A percentile compares a stretch with the other conserved stretches of the same genome.
These are phyloP conservation scores for Chaetomium olivaceum DNA, from an alignment of 2,329 filamentous ascomycete species.

Conservation along the genomic window DNA sequence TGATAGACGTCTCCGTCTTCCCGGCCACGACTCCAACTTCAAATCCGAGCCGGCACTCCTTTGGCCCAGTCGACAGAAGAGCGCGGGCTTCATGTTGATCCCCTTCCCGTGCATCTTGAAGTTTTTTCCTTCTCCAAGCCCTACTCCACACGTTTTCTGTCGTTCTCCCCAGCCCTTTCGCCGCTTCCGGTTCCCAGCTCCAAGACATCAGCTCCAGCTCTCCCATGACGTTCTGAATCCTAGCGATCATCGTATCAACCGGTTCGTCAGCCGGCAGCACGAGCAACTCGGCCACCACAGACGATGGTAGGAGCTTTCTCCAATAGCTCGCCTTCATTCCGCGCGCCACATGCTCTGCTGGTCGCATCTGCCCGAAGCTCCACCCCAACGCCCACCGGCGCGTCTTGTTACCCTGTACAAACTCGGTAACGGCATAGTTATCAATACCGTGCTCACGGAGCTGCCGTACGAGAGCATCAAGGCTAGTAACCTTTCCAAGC, in stretches of 20 bases:
- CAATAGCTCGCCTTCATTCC: conserved; percentile 44
- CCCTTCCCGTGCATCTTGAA: conserved; percentile 37
- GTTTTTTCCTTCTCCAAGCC: conserved; percentile 65
- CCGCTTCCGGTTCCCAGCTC: conserved; percentile 58
- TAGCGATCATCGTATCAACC: conserved; percentile 41
- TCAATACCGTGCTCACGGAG: conserved; percentile 58
- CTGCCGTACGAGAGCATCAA: conserved; percentile 62
- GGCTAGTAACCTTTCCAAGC: conserved; percentile 77
- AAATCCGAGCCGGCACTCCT: conserved; percentile 57
- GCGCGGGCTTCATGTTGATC: conserved; percentile 13
- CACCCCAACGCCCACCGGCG: conserved; percentile 85
- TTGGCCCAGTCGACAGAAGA: conserved; percentile 26
- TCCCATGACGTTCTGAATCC: conserved; percentile 49
- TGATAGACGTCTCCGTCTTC: conserved; percentile 47
- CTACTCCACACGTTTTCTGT: conserved; percentile 77
- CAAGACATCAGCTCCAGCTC: conserved; percentile 62
- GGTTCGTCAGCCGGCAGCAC: conserved; percentile 50
- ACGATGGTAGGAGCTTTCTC: conserved; percentile 48
- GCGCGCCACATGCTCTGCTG: conserved; percentile 50
- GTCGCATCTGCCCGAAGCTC: conserved; percentile 73
- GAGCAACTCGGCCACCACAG: conserved; percentile 44
- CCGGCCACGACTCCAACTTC: conserved; percentile 51
- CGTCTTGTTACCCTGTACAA: conserved; percentile 77
- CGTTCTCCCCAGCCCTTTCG: conserved; percentile 63
- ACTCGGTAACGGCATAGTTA: conserved; percentile 81